A percentile compares a stretch with the other conserved stretches of the same genome.
Evolutionary conservation across 768 basidiomycete genomes (phyloP).

Genomic region (Russula sp.): DNA sequence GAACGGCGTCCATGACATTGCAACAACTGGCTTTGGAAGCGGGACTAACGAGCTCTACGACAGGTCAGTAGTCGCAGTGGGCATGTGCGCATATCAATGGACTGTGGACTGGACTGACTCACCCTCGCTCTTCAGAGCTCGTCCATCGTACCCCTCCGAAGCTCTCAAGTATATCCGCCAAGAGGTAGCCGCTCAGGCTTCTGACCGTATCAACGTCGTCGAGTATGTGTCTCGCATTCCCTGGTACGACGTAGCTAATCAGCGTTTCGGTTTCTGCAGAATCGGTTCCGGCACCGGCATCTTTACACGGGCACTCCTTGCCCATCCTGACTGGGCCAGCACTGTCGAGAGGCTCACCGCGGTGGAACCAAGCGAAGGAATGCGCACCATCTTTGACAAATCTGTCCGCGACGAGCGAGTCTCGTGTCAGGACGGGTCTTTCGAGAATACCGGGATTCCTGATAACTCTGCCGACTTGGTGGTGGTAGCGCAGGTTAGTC

Average conservation of each 20-base stretch:
- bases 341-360: conserved; percentile 53
- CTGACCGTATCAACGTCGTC: conserved; percentile 51
- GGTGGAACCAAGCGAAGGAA: conserved; percentile 82
- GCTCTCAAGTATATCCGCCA: conserved; percentile 58
- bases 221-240: conserved; percentile 46
- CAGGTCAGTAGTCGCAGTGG: conserved; percentile 35
- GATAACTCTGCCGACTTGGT: conserved; percentile 75
- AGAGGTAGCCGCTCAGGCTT: conserved; percentile 30
- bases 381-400: conserved; percentile 67
- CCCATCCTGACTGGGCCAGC: conserved; percentile 49
- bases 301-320: conserved; percentile 77
- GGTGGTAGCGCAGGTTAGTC: conserved; percentile 63
- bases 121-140: conserved; percentile 42
- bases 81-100: background rate
- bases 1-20: conserved; percentile 52
- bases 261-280: conserved; percentile 34
- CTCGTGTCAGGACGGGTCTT: conserved; percentile 57
- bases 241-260: background rate
- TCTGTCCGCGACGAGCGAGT: conserved; percentile 50
- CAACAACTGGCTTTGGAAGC: conserved; percentile 64
- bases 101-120: background rate
- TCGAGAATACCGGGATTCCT: conserved; percentile 54
- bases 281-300: conserved; percentile 85
- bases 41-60: conserved; percentile 86
- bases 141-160: conserved; percentile 73